phyloP scores from a whole-genome alignment of 2,329 filamentous ascomycete genomes.

The Fusarium buharicum region DNA sequence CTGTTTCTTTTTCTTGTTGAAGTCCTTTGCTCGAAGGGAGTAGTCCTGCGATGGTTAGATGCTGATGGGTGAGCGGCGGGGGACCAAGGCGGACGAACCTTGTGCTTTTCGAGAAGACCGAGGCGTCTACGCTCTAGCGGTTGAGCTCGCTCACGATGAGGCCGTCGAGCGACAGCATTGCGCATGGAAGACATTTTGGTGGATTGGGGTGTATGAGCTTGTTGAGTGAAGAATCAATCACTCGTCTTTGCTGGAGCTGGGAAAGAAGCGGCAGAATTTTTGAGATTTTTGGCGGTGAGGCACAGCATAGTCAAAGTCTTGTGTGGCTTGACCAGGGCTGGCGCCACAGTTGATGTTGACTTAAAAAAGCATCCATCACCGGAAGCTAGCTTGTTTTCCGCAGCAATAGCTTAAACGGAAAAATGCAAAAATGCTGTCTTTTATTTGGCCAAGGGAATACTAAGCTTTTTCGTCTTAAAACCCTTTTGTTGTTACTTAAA shows the following conservation, averaged over 20 bases:
- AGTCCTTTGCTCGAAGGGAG: conserved; percentile 71
- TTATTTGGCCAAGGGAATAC: background rate
- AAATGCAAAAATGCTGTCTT: background rate
- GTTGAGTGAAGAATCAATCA: conserved; percentile 22
- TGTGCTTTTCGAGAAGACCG: conserved; percentile 95
- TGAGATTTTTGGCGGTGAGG: conserved; percentile 54
- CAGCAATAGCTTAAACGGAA: background rate
- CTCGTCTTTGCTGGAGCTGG: conserved; percentile 5
- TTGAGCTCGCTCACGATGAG: conserved; percentile 91
- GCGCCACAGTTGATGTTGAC: conserved; percentile 26
- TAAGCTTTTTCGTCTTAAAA: conserved; percentile 13
- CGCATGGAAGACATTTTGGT: conserved; percentile 66
- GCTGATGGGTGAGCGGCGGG: conserved; percentile 11
- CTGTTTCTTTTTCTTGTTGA: conserved; percentile 71
- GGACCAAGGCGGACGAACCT: conserved; percentile 60
- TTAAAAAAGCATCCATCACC: conserved; percentile 10
- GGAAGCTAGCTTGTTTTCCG: conserved; percentile 15
- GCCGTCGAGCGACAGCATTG: conserved; percentile 78
- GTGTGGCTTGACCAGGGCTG: conserved; percentile 28
- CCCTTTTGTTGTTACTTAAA: background rate
- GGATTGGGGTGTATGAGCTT: background rate
- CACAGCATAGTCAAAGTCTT: background rate
- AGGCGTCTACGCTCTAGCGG: conserved; percentile 84
- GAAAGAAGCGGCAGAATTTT: conserved; percentile 50
- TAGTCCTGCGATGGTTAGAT: conserved; percentile 63